Conservation (phyloP, 768 basidiomycete species). For the Pulveroboletus sp. region DNA sequence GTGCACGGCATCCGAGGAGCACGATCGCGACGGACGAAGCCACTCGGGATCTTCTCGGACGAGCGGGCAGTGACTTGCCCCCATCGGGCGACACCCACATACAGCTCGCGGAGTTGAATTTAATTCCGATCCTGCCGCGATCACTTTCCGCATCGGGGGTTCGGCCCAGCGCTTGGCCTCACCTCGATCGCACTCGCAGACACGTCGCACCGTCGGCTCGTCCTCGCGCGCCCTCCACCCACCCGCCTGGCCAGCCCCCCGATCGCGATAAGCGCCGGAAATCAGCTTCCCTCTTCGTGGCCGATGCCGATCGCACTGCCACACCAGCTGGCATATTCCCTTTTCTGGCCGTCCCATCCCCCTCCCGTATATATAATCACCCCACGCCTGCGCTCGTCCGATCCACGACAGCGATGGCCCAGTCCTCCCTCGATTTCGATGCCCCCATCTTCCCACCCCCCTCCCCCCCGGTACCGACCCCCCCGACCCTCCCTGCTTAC, state of each 20-base stretch:
- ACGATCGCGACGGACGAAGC: too few relatives aligned
- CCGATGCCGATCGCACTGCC: constrained; percentile 15
- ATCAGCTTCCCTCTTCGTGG: neutral
- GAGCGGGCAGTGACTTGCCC: neutral
- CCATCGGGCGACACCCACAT: neutral
- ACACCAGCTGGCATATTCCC: too few relatives aligned
- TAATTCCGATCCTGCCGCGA: constrained; percentile 23
- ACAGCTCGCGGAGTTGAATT: constrained; percentile 21
- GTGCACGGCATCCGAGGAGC: constrained; percentile 25
- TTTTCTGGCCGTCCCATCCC: constrained; percentile 10
- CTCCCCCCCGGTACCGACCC: neutral
- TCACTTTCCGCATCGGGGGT: constrained; percentile 16
- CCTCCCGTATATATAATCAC: constrained; percentile 23
- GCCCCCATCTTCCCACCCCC: constrained; percentile 4
- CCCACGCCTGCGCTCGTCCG: constrained; percentile 1
- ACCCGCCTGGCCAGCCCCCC: neutral
- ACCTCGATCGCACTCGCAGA: too few relatives aligned
- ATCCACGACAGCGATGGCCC: constrained; percentile 14
- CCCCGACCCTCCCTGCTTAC: too few relatives aligned
- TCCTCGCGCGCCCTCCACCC: too few relatives aligned
- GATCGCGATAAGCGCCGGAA: neutral
- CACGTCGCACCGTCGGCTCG: too few relatives aligned
- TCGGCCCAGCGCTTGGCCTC: neutral
- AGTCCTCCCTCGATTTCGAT: constrained; percentile 9
- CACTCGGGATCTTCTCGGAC: neutral